Percentiles rank a stretch among this genome's conserved stretches.
These are phyloP conservation scores for Scutellaria baicalensis DNA, from an alignment of 257 asterid species.

Conservation along the genomic window DNA sequence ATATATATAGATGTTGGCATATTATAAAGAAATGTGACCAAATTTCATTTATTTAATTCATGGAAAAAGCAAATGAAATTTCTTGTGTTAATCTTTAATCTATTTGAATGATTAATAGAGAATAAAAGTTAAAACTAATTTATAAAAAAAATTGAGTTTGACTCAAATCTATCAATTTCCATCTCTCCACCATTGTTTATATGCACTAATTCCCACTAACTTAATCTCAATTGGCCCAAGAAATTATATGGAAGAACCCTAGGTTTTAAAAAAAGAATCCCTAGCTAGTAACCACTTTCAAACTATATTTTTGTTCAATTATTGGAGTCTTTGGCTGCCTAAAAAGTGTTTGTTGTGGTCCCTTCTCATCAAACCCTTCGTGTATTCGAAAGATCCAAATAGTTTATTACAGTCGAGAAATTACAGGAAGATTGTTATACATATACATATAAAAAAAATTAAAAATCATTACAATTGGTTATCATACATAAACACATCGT, in stretches of 20 bases:
- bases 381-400: neutral
- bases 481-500: no score
- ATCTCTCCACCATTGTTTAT: neutral
- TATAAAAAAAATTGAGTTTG: neutral
- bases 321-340: constrained; percentile 14
- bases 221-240: neutral
- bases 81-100: neutral
- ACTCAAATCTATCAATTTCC: neutral
- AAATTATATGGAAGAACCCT: constrained; percentile 15
- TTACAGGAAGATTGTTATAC: no score
- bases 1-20: no score
- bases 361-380: neutral
- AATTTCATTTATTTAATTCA: neutral
- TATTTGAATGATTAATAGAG: neutral
- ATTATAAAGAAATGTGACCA: no score
- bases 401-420: neutral
- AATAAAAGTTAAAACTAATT: neutral
- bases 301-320: constrained; percentile 5
- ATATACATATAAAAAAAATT: no score
- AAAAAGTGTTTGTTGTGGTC: neutral
- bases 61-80: neutral
- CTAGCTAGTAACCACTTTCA: constrained; percentile 7
- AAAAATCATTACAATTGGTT: no score
- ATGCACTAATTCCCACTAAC: constrained; percentile 2
- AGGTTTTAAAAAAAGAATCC: neutral